Conservation (phyloP, 441 rosid species). For the Gossypium gossypioides region DNA sequence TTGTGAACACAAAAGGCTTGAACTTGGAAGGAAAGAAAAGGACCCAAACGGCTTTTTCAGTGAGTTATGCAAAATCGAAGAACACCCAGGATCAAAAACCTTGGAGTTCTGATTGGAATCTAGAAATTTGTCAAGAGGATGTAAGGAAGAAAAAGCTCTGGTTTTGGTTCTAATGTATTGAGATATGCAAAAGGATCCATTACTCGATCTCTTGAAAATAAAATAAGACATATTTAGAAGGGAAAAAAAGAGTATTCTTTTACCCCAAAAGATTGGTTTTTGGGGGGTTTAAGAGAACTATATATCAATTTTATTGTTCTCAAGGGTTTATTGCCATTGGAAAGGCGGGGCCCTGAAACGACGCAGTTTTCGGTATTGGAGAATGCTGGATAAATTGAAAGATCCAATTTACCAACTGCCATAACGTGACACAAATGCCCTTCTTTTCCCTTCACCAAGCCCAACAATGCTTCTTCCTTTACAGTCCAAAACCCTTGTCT, state of each 20-base stretch:
- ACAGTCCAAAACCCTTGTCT: constrained; percentile 15
- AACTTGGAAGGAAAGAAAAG: not conserved
- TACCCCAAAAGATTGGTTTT: not conserved
- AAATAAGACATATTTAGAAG: constrained; percentile 35
- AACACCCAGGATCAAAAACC: constrained; percentile 23
- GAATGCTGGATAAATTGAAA: not conserved
- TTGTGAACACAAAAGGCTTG: constrained; percentile 8
- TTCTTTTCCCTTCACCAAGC: constrained; percentile 9
- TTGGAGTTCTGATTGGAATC: constrained; percentile 10
- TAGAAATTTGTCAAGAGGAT: not conserved
- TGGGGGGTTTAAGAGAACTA: not conserved
- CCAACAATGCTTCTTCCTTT: constrained; percentile 14
- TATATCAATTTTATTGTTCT: no score
- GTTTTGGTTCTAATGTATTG: constrained; percentile 15
- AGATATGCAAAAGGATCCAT: constrained; percentile 11
- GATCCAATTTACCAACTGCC: not conserved
- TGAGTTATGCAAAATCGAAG: constrained; percentile 27
- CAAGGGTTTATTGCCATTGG: no score
- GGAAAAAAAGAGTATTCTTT: not conserved
- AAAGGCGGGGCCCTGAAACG: no score
- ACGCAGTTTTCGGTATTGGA: no score
- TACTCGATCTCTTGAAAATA: constrained; percentile 26
- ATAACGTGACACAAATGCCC: constrained; percentile 19
- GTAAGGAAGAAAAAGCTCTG: constrained; percentile 16
- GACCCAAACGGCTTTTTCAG: constrained; percentile 17